Evolutionary conservation across 768 basidiomycete genomes (phyloP), one percentile per base, ranked within the genome.

Genomic region (Polyporus arcularius): DNA sequence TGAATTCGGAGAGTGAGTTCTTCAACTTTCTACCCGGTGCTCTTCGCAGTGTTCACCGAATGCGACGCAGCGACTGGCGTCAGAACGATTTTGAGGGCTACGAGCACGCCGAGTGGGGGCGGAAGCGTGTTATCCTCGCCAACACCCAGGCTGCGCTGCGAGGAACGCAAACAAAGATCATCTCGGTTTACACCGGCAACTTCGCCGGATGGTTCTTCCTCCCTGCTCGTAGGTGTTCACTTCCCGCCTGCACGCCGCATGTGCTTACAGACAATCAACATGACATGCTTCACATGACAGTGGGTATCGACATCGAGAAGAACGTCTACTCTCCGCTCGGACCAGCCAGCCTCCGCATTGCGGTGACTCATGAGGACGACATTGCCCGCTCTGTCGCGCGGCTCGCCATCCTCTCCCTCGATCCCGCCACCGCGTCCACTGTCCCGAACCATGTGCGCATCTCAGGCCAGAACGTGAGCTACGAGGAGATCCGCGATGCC

Each of bases 381-480:
- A 61, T 70, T 42, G 69, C 39, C 8, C 62, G 61, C 30, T 45
- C 65, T 6, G 41, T 67, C 5, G 66, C 65, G 9, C 57, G 62
- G 45, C 55, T 71, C 32, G 43, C 68, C 10, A 50, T 65, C 30
- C 64, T 69, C 16, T 48, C 69, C 7, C 49, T 63, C 18, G 47
- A 50, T 18, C 61, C 68, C 11, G 55, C 38, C 14, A 56, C 58
- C 1, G 58, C 68, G 6, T 14, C 46, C 5, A 55, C 32, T 16
- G 65, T 69, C 38, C 68, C 68, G 16, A 63, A 66, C 32, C 39
- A 63, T n/a, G 56, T 68, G 16, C 68, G 62, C 5, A 60, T 69
- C 39, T 64, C 65, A 4, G 65, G 68, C 7, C 38, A 52, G 7
- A 63, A 55, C 18, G 55, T 51, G 21, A 63, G 53, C 53, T 57